A percentile compares a stretch with the other conserved stretches of the same genome.
phyloP scores from a whole-genome alignment of 164 flowering plant genomes.

The Echeveria elegans region DNA sequence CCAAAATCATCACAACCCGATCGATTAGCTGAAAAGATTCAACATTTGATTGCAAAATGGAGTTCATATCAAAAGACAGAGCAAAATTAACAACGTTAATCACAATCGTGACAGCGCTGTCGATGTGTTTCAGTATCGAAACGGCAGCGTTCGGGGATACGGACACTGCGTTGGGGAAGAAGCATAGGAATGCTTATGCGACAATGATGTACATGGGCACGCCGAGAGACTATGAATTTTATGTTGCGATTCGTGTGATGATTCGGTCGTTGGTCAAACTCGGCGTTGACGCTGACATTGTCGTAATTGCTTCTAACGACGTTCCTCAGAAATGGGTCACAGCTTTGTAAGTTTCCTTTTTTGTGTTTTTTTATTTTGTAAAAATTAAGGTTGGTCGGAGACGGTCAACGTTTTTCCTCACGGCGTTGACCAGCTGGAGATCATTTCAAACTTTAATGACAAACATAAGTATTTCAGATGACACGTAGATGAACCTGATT shows the following conservation, averaged over 20 bases:
- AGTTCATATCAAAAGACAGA: no score
- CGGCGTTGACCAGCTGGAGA: background rate
- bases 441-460: background rate
- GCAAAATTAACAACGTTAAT: background rate
- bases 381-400: background rate
- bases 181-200: conserved; percentile 64
- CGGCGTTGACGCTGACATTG: conserved; percentile 67
- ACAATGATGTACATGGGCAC: conserved; percentile 99
- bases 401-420: background rate
- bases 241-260: conserved; percentile 80
- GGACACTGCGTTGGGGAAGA: background rate
- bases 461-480: no score
- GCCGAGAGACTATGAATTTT: conserved; percentile 94
- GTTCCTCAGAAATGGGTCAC: conserved; percentile 75
- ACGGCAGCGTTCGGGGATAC: background rate
- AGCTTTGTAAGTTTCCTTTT: conserved; percentile 62
- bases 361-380: background rate
- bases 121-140: background rate
- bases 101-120: background rate
- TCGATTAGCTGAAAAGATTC: background rate
- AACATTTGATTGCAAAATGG: background rate
- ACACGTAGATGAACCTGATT: background rate
- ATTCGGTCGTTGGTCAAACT: conserved; percentile 56
- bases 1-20: no score
- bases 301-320: conserved; percentile 86